Base-by-base conservation (phyloP, 345 rosid species). In the Gossypium raimondii region DNA sequence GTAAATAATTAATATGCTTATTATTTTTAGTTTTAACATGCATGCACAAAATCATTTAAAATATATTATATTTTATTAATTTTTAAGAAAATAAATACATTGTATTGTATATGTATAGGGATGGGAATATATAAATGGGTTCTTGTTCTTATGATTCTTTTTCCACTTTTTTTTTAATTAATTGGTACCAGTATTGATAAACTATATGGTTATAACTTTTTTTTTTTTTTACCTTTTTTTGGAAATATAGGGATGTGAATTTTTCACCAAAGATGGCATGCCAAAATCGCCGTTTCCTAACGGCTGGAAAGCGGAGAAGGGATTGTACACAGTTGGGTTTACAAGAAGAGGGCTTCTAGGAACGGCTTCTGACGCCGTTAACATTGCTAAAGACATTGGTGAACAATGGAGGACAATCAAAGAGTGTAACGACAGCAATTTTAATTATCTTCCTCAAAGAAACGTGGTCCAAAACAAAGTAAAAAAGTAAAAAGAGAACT, bases 241-340 rank as follows among this genome's bases (percentile, higher is more conserved):
- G 45, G 59, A 27, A 47, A 44, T 76, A 70, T 70, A 89, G 97
- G 90, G 86, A 25, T 70, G 86, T 81, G 90, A 88, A 51, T 84
- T 77, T 76, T 92, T 94, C 89, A 79, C 93, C 5, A 78, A 89
- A 69, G 95, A 89, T 11, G 98, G 98, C 3, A 87, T 91, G 89
- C 98, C 98, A 0, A 89, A 56, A 79, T 83, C 89, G 60, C 87
- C 88, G 56, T 92, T 89, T 81, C 98, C 98, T 1, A 82, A 87
- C 78, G 87, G 95, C 1, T 92, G 98, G 98, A 92, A 86, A 64
- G 98, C 95, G 45, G 88, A 63, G 18, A 80, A 84, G 58, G 95
- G 98, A 57, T 67, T 94, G 11, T 94, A 94, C 77, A 79, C 92
- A 1, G 98, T 92, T 70, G 98, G 98, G 22, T 94, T 94, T 76